phyloP scores from a whole-genome alignment of 164 flowering plant genomes.

The Aristolochia californica region DNA sequence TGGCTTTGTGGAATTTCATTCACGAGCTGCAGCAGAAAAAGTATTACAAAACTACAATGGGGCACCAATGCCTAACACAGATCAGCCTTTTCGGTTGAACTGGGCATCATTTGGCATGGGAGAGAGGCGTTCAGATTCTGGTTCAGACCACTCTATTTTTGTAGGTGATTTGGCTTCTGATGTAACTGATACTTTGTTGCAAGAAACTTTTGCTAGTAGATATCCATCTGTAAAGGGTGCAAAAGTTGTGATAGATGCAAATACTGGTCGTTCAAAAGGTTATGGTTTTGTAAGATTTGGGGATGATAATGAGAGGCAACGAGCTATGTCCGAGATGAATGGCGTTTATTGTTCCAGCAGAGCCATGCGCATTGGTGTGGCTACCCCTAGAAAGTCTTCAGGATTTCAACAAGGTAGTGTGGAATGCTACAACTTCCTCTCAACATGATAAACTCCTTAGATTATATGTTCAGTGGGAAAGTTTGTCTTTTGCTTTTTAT shows the following conservation, averaged over 20 bases:
- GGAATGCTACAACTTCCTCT: too few species aligned
- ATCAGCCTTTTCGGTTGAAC: conserved; percentile 77
- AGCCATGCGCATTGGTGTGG: conserved; percentile 91
- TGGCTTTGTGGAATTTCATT: conserved; percentile 85
- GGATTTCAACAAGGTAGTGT: conserved; percentile 45
- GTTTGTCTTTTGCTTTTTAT: too few species aligned
- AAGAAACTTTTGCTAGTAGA: conserved; percentile 70
- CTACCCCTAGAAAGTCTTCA: conserved; percentile 85
- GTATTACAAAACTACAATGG: conserved; percentile 57
- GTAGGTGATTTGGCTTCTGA: conserved; percentile 96
- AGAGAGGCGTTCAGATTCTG: conserved; percentile 70
- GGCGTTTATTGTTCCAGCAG: conserved; percentile 85
- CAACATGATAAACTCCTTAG: too few species aligned
- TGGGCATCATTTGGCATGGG: conserved; percentile 94
- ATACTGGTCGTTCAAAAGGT: conserved; percentile 93
- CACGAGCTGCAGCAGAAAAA: conserved; percentile 79
- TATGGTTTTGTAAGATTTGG: conserved; percentile 97
- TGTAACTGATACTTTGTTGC: conserved; percentile 76
- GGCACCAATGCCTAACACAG: conserved; percentile 68
- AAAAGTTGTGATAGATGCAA: conserved; percentile 90
- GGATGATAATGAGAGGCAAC: conserved; percentile 73
- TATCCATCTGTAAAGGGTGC: conserved; percentile 93
- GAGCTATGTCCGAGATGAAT: conserved; percentile 90
- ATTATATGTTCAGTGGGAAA: too few species aligned
- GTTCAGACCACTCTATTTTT: conserved; percentile 87